Conservation (phyloP, 2,329 filamentous ascomycete genomes). For the Fusarium equiseti region DNA sequence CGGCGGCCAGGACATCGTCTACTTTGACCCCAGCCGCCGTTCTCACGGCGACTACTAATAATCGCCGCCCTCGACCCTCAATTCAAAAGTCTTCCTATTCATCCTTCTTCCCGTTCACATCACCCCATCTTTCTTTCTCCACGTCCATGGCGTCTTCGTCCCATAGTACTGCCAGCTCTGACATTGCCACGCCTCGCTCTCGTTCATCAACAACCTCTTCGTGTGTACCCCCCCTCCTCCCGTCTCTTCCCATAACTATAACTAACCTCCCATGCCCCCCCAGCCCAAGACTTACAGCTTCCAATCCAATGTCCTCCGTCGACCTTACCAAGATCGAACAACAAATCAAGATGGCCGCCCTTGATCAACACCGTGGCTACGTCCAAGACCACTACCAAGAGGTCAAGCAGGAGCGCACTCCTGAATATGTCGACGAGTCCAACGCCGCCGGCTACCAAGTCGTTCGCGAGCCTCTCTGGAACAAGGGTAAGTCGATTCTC, state of each 20-base stretch:
- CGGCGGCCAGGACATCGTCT: conserved; percentile 46
- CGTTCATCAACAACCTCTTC: conserved; percentile 58
- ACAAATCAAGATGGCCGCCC: conserved; percentile 69
- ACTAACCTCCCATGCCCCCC: conserved; percentile 65
- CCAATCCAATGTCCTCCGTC: conserved; percentile 68
- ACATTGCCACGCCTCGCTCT: conserved; percentile 68
- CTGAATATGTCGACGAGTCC: conserved; percentile 65
- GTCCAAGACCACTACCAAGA: conserved; percentile 67
- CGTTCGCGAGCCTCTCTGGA: conserved; percentile 72
- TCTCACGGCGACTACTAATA: conserved; percentile 48
- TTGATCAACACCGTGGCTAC: conserved; percentile 72
- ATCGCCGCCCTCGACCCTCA: conserved; percentile 47
- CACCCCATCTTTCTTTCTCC: conserved; percentile 43
- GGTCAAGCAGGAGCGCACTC: conserved; percentile 65
- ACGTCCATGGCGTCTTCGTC: conserved; percentile 50
- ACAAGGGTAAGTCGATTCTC: conserved; percentile 66
- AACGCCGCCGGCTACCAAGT: conserved; percentile 71
- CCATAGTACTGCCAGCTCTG: conserved; percentile 61
- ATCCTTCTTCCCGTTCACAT: conserved; percentile 36
- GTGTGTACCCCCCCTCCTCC: conserved; percentile 59
- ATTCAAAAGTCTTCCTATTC: conserved; percentile 44
- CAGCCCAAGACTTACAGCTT: conserved; percentile 62
- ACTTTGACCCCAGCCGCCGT: conserved; percentile 31
- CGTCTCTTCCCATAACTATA: conserved; percentile 57
- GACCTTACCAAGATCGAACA: conserved; percentile 69